These are phyloP conservation scores for Gryganskiella cystojenkinii DNA, from an alignment of 192 early-diverging fungal species.

Conservation along the genomic window DNA sequence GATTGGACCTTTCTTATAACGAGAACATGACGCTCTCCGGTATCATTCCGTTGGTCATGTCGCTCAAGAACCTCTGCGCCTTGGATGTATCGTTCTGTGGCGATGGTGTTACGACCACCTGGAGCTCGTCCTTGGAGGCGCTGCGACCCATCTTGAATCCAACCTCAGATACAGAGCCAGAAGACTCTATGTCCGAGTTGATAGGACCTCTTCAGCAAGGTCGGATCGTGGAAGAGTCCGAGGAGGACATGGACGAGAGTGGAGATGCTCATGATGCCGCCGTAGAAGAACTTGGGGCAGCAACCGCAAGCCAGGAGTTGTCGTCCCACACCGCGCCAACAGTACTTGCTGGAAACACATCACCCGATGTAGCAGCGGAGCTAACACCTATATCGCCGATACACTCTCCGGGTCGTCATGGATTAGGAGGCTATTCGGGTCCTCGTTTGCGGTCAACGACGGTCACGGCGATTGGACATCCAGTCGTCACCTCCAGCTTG, in stretches of 20 bases:
- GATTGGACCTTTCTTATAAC: constrained; percentile 47
- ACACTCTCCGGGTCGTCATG: not conserved
- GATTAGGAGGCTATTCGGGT: constrained; percentile 8
- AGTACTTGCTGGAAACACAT: not conserved
- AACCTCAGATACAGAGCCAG: not conserved
- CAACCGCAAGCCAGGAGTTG: too few relatives aligned
- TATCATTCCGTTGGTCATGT: constrained; percentile 42
- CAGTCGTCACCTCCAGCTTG: not conserved
- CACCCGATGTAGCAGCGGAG: not conserved
- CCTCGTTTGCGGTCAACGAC: not conserved
- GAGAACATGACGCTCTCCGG: constrained; percentile 35
- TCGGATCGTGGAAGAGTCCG: too few relatives aligned
- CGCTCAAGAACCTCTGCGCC: constrained; percentile 37
- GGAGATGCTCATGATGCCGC: too few relatives aligned
- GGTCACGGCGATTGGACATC: not conserved
- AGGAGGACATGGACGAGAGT: too few relatives aligned
- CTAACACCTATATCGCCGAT: constrained; percentile 2
- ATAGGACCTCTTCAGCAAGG: too few relatives aligned
- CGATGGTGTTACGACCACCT: constrained; percentile 33
- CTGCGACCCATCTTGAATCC: constrained; percentile 12
- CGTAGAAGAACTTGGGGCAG: too few relatives aligned
- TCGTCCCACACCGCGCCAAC: too few relatives aligned
- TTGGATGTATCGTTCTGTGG: constrained; percentile 46
- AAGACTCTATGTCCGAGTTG: not conserved
- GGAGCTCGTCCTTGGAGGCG: constrained; percentile 17